Evolutionary conservation across 2,329 filamentous ascomycete genomes (phyloP).

Genomic region (Penicillium hordei): DNA sequence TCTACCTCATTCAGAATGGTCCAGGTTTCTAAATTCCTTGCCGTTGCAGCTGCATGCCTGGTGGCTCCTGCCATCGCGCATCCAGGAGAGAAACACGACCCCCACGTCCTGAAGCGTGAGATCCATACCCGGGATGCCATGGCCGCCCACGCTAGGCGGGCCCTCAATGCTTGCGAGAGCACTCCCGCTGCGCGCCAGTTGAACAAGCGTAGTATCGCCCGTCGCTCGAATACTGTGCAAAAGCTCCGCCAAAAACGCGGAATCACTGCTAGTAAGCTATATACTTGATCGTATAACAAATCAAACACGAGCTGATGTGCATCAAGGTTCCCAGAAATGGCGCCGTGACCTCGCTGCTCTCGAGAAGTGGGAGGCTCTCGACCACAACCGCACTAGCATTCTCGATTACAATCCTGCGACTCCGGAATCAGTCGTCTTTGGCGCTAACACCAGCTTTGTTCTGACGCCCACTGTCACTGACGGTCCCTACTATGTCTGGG

Average conservation of each 20-base stretch:
- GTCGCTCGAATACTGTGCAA: conserved; percentile 29
- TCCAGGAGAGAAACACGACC: conserved; percentile 35
- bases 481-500: conserved; percentile 49
- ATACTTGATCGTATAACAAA: not conserved
- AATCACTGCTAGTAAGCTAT: conserved; percentile 25
- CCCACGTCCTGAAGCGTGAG: conserved; percentile 30
- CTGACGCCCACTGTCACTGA: conserved; percentile 46
- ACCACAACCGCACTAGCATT: conserved; percentile 41
- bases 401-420: conserved; percentile 29
- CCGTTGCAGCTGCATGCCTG: conserved; percentile 31
- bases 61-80: conserved; percentile 31
- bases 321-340: conserved; percentile 27
- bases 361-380: conserved; percentile 39
- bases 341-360: conserved; percentile 41
- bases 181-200: conserved; percentile 25
- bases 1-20: conserved; percentile 14
- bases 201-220: conserved; percentile 29
- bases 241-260: conserved; percentile 29
- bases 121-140: conserved; percentile 29
- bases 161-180: conserved; percentile 27
- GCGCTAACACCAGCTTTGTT: conserved; percentile 47
- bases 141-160: conserved; percentile 26
- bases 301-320: not conserved
- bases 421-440: conserved; percentile 37
- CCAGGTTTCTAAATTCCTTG: conserved; percentile 30